Percentiles rank a stretch among this genome's conserved stretches.
phyloP scores from a whole-genome alignment of 2,329 filamentous ascomycete species.

The Pyricularia sp. region DNA sequence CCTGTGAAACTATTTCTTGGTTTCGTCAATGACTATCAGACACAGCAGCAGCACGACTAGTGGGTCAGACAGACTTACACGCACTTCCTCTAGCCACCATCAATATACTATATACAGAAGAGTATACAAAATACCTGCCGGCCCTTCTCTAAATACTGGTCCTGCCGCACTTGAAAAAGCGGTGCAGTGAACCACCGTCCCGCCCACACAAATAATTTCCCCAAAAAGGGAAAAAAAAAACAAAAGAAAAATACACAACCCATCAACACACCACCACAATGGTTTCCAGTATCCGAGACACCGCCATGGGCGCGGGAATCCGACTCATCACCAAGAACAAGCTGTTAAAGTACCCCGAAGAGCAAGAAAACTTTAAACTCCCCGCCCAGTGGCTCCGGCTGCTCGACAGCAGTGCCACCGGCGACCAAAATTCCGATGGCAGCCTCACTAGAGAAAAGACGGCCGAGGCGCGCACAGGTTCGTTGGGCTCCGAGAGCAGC shows the following conservation, averaged over 20 bases:
- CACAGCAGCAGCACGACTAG: too few relatives aligned
- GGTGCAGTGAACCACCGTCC: background rate
- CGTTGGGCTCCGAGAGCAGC: background rate
- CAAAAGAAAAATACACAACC: background rate
- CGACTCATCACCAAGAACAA: constrained; percentile 18
- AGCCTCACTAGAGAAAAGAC: constrained; percentile 25
- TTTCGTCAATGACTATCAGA: too few relatives aligned
- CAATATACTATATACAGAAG: background rate
- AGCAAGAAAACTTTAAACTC: constrained; percentile 56
- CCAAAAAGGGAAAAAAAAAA: too few relatives aligned
- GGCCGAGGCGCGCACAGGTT: constrained; percentile 35
- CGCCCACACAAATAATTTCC: background rate
- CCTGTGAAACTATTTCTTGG: background rate
- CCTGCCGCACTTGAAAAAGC: background rate
- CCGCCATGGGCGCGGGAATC: constrained; percentile 18
- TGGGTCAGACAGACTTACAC: too few relatives aligned
- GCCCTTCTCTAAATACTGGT: background rate
- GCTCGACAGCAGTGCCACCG: constrained; percentile 61
- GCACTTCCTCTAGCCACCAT: too few relatives aligned
- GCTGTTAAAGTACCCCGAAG: constrained; percentile 50
- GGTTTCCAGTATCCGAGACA: constrained; percentile 13
- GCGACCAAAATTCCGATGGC: constrained; percentile 55
- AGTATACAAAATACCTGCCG: background rate
- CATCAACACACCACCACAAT: background rate
- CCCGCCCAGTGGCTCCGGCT: constrained; percentile 57